These are phyloP conservation scores for Fremontodendron californicum DNA, from an alignment of 345 rosid genomes.

Conservation along the genomic window DNA sequence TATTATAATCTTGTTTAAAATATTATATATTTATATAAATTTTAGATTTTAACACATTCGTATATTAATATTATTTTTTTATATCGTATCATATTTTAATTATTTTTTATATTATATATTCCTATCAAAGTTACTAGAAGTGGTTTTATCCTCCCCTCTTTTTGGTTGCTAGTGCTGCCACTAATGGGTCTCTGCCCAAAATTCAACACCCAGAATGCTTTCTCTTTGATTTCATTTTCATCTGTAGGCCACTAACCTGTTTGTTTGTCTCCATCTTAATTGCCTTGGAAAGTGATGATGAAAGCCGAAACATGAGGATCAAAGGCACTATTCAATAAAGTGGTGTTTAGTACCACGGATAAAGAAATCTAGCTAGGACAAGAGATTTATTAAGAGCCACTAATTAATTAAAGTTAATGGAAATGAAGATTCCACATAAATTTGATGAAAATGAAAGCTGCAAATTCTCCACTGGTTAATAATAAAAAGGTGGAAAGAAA, in stretches of 20 bases:
- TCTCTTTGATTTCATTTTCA: conserved; percentile 30
- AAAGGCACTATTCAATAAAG: conserved; percentile 26
- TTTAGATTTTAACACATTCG: too few relatives aligned
- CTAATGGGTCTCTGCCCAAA: conserved; percentile 30
- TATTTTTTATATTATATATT: too few relatives aligned
- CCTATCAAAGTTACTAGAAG: too few relatives aligned
- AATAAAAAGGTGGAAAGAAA: background rate
- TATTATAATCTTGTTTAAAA: too few relatives aligned
- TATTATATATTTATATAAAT: too few relatives aligned
- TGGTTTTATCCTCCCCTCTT: too few relatives aligned
- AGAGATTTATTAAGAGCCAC: background rate
- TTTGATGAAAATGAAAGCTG: background rate
- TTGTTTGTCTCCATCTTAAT: conserved; percentile 28
- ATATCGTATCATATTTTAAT: too few relatives aligned
- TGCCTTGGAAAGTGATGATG: conserved; percentile 34
- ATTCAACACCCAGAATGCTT: conserved; percentile 21
- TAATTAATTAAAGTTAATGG: background rate
- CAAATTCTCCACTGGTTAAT: background rate
- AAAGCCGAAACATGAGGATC: conserved; percentile 45
- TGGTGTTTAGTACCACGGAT: conserved; percentile 26
- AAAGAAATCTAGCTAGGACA: conserved; percentile 1
- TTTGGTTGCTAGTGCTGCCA: conserved; percentile 26
- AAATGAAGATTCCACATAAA: background rate
- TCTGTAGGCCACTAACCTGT: conserved; percentile 50
- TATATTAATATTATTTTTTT: too few relatives aligned